phyloP scores from a whole-genome alignment of 2,329 filamentous ascomycete species.

The Colletotrichum falcatum region DNA sequence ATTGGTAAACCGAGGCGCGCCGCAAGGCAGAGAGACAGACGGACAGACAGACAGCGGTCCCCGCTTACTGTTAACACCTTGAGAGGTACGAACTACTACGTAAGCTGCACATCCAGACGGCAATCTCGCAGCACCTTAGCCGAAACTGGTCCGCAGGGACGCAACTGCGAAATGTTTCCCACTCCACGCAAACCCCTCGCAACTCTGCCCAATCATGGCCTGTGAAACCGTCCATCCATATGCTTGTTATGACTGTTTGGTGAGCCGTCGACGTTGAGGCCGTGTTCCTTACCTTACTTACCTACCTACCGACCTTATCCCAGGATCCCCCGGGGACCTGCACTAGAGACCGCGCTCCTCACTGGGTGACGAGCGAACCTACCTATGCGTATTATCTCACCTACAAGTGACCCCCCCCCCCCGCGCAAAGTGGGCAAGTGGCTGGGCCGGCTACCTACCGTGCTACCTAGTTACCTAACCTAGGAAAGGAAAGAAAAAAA shows the following conservation, averaged over 20 bases:
- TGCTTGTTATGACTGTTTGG: neutral
- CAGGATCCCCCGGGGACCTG: slow-evolving; percentile 29
- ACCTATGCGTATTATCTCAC: no score
- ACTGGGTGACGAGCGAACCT: slow-evolving; percentile 10
- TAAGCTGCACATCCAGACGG: slow-evolving; percentile 10
- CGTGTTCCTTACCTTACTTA: slow-evolving; percentile 31
- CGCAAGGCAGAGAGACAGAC: slow-evolving; percentile 11
- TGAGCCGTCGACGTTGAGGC: slow-evolving; percentile 1
- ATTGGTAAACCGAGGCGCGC: slow-evolving; percentile 15
- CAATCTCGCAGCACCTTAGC: slow-evolving; percentile 24
- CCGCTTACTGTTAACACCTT: neutral
- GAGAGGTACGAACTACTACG: neutral
- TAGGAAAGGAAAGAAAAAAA: no score
- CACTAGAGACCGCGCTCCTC: slow-evolving; percentile 16
- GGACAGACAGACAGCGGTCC: neutral
- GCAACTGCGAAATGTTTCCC: slow-evolving; percentile 21
- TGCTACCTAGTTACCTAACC: no score
- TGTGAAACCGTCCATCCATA: neutral
- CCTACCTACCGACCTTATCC: slow-evolving; percentile 18
- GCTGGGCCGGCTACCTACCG: no score
- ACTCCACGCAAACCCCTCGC: slow-evolving; percentile 9
- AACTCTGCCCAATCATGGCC: slow-evolving; percentile 21
- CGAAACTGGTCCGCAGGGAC: slow-evolving; percentile 21
- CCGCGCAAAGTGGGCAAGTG: no score
- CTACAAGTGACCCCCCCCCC: no score